Percentiles rank a stretch among this genome's conserved stretches.
These are phyloP conservation scores for Xylaria palmicola DNA, from an alignment of 495 filamentous ascomycete species.

Conservation along the genomic window DNA sequence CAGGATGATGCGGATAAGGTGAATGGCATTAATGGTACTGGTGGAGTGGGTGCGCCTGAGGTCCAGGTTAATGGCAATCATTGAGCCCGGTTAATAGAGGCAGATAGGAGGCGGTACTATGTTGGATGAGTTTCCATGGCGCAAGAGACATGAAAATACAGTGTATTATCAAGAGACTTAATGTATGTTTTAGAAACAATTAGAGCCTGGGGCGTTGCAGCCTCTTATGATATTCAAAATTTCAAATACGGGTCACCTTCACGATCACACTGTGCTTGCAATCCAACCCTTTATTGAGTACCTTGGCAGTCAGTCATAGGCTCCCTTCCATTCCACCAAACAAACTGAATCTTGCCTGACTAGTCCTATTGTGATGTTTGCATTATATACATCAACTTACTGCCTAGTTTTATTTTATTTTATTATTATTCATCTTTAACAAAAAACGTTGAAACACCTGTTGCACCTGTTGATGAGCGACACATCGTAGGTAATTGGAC, in stretches of 20 bases:
- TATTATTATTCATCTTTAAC: no score
- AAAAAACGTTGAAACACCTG: no score
- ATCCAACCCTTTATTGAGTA: background rate
- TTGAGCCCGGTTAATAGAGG: background rate
- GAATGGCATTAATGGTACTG: conserved; percentile 30
- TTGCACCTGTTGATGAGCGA: no score
- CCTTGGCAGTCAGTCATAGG: no score
- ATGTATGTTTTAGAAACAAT: conserved; percentile 9
- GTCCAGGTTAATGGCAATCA: conserved; percentile 23
- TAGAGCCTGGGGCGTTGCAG: no score
- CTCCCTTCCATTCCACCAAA: background rate
- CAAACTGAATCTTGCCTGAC: no score
- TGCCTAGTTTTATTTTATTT: no score
- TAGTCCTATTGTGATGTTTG: no score
- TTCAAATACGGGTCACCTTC: no score
- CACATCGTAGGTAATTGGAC: no score
- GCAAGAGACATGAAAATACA: background rate
- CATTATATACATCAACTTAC: no score
- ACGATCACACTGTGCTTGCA: background rate
- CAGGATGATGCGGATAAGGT: conserved; percentile 37
- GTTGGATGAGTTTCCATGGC: background rate
- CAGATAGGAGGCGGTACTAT: background rate
- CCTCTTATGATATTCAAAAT: no score
- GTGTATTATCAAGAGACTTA: background rate
- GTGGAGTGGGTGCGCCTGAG: conserved; percentile 17